phyloP scores from a whole-genome alignment of 495 filamentous ascomycete genomes.

The Neurospora africana region DNA sequence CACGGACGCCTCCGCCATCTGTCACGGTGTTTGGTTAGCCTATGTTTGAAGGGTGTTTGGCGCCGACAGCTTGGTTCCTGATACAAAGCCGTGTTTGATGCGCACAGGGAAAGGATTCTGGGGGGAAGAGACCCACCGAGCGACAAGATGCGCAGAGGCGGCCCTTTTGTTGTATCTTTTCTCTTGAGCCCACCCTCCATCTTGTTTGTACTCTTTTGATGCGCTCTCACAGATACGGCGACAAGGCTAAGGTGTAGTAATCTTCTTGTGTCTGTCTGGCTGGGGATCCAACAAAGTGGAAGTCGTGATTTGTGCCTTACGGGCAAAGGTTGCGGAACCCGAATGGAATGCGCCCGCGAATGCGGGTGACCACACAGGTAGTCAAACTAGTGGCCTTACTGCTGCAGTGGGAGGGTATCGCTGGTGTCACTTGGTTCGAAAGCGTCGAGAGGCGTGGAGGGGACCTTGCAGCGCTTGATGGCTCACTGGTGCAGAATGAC shows the following conservation, averaged over 20 bases:
- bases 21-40: constrained; percentile 1
- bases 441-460: not conserved
- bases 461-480: not conserved
- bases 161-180: constrained; percentile 91
- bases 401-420: not conserved
- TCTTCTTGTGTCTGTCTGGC: not conserved
- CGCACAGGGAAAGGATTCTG: not conserved
- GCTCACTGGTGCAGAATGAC: not conserved
- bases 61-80: not conserved
- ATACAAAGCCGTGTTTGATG: not conserved
- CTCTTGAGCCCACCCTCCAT: constrained; percentile 37
- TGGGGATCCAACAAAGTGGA: not conserved
- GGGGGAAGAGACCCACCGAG: constrained; percentile 51
- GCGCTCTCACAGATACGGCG: not conserved
- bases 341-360: not conserved
- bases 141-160: constrained; percentile 82
- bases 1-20: constrained; percentile 95
- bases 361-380: not conserved
- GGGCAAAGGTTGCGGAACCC: not conserved
- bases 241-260: not conserved
- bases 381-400: not conserved
- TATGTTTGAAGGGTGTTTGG: constrained; percentile 4
- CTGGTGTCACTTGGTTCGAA: not conserved
- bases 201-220: not conserved
- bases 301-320: not conserved